Evolutionary conservation across 2,329 filamentous ascomycete species (phyloP).

Genomic region (Neobulgaria alba): DNA sequence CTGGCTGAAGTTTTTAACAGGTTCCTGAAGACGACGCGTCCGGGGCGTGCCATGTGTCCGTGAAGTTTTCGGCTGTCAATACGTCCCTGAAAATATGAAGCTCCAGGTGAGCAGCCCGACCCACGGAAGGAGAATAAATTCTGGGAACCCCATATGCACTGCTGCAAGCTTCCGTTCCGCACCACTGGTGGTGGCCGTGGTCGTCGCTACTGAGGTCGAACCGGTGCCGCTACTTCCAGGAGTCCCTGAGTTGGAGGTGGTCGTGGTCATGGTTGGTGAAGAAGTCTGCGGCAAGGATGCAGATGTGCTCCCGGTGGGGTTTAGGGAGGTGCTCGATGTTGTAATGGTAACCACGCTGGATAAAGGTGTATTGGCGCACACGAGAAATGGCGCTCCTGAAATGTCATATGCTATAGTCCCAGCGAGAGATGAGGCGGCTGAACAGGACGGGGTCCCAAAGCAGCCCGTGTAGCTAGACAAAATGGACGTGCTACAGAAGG

Average conservation of each 20-base stretch:
- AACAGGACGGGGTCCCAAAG: background rate
- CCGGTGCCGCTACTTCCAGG: background rate
- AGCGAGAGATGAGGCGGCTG: background rate
- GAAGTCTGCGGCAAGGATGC: slow-evolving; percentile 7
- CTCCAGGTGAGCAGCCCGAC: background rate
- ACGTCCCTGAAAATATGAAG: background rate
- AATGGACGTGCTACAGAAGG: background rate
- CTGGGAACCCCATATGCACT: background rate
- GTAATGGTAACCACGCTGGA: background rate
- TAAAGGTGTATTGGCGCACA: slow-evolving; percentile 1
- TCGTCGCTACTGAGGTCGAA: background rate
- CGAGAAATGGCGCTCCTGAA: background rate
- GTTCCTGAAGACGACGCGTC: too few relatives aligned
- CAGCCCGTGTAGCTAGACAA: background rate
- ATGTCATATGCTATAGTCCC: background rate
- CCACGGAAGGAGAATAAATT: background rate
- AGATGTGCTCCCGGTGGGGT: slow-evolving; percentile 7
- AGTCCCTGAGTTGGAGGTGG: background rate
- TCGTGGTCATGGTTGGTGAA: slow-evolving; percentile 1
- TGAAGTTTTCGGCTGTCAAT: too few relatives aligned
- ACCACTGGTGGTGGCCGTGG: background rate
- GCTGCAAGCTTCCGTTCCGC: background rate
- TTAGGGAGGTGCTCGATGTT: slow-evolving; percentile 1
- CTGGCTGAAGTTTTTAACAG: background rate
- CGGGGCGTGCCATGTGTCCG: too few relatives aligned